These are phyloP conservation scores for Pleurotus salmoneostramineus DNA, from an alignment of 768 basidiomycete species.

Conservation along the genomic window DNA sequence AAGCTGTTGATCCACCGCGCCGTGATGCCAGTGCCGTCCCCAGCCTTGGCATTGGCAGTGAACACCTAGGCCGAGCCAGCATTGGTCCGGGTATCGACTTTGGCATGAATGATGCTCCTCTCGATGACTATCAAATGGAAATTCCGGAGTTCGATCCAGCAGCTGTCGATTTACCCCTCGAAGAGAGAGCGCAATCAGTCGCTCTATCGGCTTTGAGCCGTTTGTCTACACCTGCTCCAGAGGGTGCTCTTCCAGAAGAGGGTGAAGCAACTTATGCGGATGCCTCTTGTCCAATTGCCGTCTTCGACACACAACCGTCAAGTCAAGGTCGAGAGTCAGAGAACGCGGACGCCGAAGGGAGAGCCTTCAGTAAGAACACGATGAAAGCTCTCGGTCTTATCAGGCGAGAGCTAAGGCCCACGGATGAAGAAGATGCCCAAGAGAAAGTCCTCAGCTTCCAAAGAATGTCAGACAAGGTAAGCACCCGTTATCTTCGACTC, in stretches of 20 bases:
- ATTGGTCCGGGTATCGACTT: constrained; percentile 60
- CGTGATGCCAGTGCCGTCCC: constrained; percentile 63
- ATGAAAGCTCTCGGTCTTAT: constrained; percentile 78
- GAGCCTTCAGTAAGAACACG: constrained; percentile 87
- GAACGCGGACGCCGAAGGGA: constrained; percentile 46
- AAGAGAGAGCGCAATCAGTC: constrained; percentile 40
- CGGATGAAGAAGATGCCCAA: constrained; percentile 37
- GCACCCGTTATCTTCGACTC: constrained; percentile 6
- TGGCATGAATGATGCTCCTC: constrained; percentile 45
- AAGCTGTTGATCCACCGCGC: constrained; percentile 65
- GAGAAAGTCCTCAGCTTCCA: constrained; percentile 76
- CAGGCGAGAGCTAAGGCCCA: constrained; percentile 64
- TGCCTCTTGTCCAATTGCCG: constrained; percentile 71
- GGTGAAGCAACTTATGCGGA: constrained; percentile 68
- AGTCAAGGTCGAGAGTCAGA: constrained; percentile 44
- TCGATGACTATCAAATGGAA: constrained; percentile 76
- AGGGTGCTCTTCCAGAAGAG: constrained; percentile 47
- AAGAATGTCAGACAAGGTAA: constrained; percentile 73
- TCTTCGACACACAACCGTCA: constrained; percentile 68
- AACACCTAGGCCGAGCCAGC: constrained; percentile 50
- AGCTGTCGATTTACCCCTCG: constrained; percentile 28
- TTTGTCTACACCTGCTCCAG: constrained; percentile 63
- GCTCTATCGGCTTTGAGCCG: constrained; percentile 56
- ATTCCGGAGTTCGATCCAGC: constrained; percentile 42
- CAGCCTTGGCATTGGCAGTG: constrained; percentile 55